A percentile compares a stretch with the other conserved stretches of the same genome.
Conservation (phyloP, 2,329 filamentous ascomycete genomes). For the Akanthomyces muscarius region DNA sequence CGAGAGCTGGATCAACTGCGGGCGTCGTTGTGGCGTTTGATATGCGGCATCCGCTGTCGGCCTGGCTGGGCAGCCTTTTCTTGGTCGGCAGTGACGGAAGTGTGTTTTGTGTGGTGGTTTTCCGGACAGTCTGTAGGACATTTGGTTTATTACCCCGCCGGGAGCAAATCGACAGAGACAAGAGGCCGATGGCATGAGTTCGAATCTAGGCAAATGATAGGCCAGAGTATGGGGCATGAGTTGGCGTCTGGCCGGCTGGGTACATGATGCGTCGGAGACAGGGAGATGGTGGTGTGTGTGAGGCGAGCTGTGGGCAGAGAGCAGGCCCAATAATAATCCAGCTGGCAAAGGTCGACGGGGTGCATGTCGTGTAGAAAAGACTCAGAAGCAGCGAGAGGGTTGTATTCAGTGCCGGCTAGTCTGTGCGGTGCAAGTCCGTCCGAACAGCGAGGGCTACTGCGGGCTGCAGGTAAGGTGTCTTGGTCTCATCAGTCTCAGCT, state of each 20-base stretch:
- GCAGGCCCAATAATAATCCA: not conserved
- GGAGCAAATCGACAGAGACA: not conserved
- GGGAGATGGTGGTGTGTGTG: not conserved
- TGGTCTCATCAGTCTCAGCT: constrained; percentile 1
- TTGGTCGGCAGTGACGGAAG: not conserved
- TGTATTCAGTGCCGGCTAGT: not conserved
- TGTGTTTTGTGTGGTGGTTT: not conserved
- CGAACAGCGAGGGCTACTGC: not conserved
- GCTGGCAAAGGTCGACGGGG: not conserved
- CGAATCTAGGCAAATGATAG: not conserved
- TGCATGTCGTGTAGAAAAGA: not conserved
- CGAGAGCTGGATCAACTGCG: constrained; percentile 4
- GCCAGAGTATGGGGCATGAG: not conserved
- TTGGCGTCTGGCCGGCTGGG: not conserved
- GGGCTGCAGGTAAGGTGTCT: not conserved
- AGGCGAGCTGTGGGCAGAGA: not conserved
- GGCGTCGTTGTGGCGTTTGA: constrained; percentile 12
- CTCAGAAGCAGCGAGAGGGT: not conserved
- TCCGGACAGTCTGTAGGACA: no score
- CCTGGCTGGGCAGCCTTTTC: not conserved
- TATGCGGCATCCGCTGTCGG: not conserved
- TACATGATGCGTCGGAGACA: not conserved
- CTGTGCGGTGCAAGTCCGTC: not conserved
- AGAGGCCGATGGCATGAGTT: not conserved
- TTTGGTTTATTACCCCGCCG: not conserved